These are phyloP conservation scores for Aspergillus ellipticus DNA, from an alignment of 495 filamentous ascomycete genomes.

Conservation along the genomic window DNA sequence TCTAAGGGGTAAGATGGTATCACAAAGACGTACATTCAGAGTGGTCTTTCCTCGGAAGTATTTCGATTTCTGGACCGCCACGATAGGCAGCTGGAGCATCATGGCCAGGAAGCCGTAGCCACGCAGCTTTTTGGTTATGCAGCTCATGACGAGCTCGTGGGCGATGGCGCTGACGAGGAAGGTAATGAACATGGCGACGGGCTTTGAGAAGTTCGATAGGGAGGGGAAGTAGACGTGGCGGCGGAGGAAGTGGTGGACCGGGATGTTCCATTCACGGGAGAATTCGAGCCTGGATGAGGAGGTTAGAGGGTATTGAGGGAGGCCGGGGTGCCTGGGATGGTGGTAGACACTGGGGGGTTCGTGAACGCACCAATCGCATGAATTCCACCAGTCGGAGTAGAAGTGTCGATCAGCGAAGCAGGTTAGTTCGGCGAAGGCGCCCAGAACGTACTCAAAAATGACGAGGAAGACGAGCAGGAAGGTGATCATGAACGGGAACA, in stretches of 20 bases:
- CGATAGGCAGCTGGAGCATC: constrained; percentile 95
- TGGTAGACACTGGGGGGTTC: too few species aligned
- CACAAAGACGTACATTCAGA: constrained; percentile 56
- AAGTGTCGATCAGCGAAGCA: constrained; percentile 93
- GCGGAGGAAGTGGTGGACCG: constrained; percentile 96
- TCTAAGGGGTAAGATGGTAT: background rate
- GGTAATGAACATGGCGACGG: constrained; percentile 81
- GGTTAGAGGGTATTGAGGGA: background rate
- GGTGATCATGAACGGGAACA: constrained; percentile 97
- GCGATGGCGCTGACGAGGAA: constrained; percentile 86
- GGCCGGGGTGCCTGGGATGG: background rate
- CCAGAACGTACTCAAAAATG: constrained; percentile 95
- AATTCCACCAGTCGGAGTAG: constrained; percentile 94
- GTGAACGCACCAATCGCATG: constrained; percentile 48
- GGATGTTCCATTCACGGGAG: constrained; percentile 95
- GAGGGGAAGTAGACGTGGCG: constrained; percentile 89
- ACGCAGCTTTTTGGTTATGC: constrained; percentile 93
- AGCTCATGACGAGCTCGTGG: constrained; percentile 95
- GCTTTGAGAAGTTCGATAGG: constrained; percentile 67
- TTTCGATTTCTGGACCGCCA: constrained; percentile 78
- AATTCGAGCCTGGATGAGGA: constrained; percentile 78
- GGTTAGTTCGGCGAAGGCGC: constrained; percentile 90
- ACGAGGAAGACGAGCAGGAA: constrained; percentile 94
- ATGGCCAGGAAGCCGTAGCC: constrained; percentile 92
- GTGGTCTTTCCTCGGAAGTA: constrained; percentile 69